Evolutionary conservation across 108 stramenopile species (phyloP), one percentile per base, ranked within the genome.

Genomic region (Cyclostephanos tholiformis): DNA sequence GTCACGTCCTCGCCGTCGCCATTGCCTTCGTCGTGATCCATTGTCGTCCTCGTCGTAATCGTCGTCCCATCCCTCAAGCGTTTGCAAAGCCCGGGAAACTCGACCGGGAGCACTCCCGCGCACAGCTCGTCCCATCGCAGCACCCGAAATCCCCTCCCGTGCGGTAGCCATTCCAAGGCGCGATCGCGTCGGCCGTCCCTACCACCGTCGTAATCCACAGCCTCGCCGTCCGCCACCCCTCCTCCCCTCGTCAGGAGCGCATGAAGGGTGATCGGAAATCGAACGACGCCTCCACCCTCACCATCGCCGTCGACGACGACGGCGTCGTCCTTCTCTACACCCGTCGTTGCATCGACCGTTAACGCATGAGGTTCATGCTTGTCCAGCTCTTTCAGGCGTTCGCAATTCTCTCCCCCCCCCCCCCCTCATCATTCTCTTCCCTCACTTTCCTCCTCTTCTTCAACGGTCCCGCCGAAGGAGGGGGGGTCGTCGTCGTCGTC

Each of bases 361-460:
- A 36, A 11, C 30, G 11, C 19, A 23, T 27, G 25, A 10, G 2
- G 6, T 4, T 41, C 16, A 6, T 60, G 30, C 23, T 25, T 13
- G 43, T 36, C 67, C 7, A 41, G 19, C 4, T 71, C 38, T 16
- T n/a, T 22, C 1, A 12, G 36, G 1, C 16, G 41, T 12, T 46
- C 46, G 9, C 49, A 0, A 3, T 27, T 19, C 4, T 30, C 49
- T 11, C 11, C 38, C 35, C 53, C 25, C 57, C 35, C 10, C 50
- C 20, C 29, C 23, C 27, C 0, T 39, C 26, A 0, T 23, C 35
- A 12, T 46, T 32, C 23, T 52, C 10, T 9, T 27, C 35, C n/a
- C n/a, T 14, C 58, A 62, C n/a, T 60, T 61, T 71, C 43, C 71
- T 61, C 48, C 74, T 65, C 44, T 75, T 75, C 51, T 75, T 75